Percentiles rank a stretch among this genome's conserved stretches.
Evolutionary conservation across 768 basidiomycete genomes (phyloP).

Genomic region (Naganishia vishniacii): DNA sequence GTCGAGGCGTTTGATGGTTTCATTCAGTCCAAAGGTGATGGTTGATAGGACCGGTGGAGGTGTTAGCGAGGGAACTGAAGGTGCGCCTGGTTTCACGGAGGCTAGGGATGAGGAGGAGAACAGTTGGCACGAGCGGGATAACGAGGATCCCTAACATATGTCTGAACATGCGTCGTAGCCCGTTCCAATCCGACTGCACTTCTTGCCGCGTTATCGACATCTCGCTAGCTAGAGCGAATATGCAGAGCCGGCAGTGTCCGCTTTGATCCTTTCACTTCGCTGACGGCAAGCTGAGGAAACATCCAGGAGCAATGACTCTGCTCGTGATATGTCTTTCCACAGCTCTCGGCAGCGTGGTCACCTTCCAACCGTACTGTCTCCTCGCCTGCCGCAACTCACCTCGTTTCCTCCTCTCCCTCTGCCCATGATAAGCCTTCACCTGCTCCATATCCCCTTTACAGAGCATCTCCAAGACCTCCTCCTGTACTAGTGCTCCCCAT

Average conservation of each 20-base stretch:
- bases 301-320: too few relatives aligned
- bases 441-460: neutral
- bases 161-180: too few relatives aligned
- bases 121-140: neutral
- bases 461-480: neutral
- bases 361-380: too few relatives aligned
- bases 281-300: too few relatives aligned
- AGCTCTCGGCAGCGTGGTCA: too few relatives aligned
- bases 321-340: too few relatives aligned
- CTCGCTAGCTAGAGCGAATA: too few relatives aligned
- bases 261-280: too few relatives aligned
- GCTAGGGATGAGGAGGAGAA: neutral
- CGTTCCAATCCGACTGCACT: too few relatives aligned
- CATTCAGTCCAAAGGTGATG: conserved; percentile 45
- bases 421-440: neutral
- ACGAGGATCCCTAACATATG: conserved; percentile 2
- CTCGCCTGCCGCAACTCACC: conserved; percentile 16
- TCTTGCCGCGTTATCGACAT: too few relatives aligned
- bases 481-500: conserved; percentile 1
- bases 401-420: conserved; percentile 14
- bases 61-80: conserved; percentile 11
- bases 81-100: neutral
- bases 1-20: conserved; percentile 43
- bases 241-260: too few relatives aligned
- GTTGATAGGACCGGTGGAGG: conserved; percentile 36